Conservation (phyloP, 2,329 filamentous ascomycete genomes). For the Claviceps spartinae region DNA sequence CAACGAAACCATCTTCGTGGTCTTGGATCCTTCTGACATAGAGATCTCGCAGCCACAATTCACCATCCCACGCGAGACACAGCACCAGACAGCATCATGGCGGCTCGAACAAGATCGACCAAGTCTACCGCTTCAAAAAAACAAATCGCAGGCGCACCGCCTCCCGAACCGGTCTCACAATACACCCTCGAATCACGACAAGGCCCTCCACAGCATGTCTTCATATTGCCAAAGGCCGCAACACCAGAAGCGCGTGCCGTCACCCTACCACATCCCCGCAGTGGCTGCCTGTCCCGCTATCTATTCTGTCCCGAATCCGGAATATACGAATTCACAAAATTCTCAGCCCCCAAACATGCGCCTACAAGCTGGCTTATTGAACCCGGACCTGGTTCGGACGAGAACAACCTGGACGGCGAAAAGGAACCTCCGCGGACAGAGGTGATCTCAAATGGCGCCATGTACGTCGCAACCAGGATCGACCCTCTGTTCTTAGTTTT, state of each 20-base stretch:
- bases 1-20: background rate
- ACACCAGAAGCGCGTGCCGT: slow-evolving; percentile 42
- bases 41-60: background rate
- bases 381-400: slow-evolving; percentile 8
- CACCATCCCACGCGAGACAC: background rate
- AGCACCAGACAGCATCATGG: slow-evolving; percentile 22
- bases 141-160: slow-evolving; percentile 14
- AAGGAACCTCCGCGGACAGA: slow-evolving; percentile 11
- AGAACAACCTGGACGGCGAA: slow-evolving; percentile 10
- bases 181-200: slow-evolving; percentile 27
- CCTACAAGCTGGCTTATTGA: slow-evolving; percentile 52
- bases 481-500: slow-evolving; percentile 78
- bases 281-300: slow-evolving; percentile 41
- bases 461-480: slow-evolving; percentile 73
- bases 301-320: slow-evolving; percentile 48
- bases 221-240: slow-evolving; percentile 46
- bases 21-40: background rate
- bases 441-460: slow-evolving; percentile 51
- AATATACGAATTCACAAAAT: slow-evolving; percentile 51
- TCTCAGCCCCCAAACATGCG: slow-evolving; percentile 36
- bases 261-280: slow-evolving; percentile 46
- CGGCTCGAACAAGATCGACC: slow-evolving; percentile 36
- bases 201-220: slow-evolving; percentile 37
- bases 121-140: slow-evolving; percentile 15
- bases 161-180: slow-evolving; percentile 17